Evolutionary conservation across 495 filamentous ascomycete species (phyloP).

Genomic region (Hypomontagnella submonticulosa): DNA sequence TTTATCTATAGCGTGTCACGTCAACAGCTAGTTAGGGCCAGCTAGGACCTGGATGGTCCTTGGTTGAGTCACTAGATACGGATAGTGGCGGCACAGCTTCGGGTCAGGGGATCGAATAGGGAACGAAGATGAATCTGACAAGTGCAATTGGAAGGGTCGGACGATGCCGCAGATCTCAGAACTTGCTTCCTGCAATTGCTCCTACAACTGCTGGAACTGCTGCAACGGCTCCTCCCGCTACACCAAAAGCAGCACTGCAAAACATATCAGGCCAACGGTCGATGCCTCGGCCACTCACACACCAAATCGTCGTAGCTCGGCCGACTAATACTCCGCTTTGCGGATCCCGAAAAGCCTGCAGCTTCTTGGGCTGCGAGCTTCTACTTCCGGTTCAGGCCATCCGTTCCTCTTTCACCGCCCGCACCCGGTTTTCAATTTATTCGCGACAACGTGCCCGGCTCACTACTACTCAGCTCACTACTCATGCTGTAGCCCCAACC

Average conservation of each 20-base stretch:
- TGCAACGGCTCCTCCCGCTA: constrained; percentile 1
- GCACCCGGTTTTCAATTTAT: constrained; percentile 25
- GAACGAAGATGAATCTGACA: constrained; percentile 19
- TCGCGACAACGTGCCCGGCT: constrained; percentile 25
- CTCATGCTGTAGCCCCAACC: neutral
- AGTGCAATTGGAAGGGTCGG: constrained; percentile 5
- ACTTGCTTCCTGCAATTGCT: too few species aligned
- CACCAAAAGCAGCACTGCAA: constrained; percentile 14
- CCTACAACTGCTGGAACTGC: constrained; percentile 11
- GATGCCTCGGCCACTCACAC: constrained; percentile 36
- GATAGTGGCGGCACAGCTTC: constrained; percentile 28
- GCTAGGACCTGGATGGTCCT: constrained; percentile 20
- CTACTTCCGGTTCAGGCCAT: constrained; percentile 13
- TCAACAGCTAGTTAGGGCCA: neutral
- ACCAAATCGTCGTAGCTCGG: constrained; percentile 13
- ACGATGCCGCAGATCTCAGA: constrained; percentile 1
- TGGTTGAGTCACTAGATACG: constrained; percentile 21
- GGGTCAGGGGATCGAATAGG: constrained; percentile 1
- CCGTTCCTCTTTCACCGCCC: constrained; percentile 23
- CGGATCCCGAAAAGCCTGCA: constrained; percentile 43
- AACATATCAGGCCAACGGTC: constrained; percentile 7
- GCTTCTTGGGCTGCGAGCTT: constrained; percentile 14
- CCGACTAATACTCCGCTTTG: constrained; percentile 40
- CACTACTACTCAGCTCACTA: constrained; percentile 3
- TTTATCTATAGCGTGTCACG: constrained; percentile 9